Evolutionary conservation across 768 basidiomycete species (phyloP).

Genomic region (Tephrocybe sp.): DNA sequence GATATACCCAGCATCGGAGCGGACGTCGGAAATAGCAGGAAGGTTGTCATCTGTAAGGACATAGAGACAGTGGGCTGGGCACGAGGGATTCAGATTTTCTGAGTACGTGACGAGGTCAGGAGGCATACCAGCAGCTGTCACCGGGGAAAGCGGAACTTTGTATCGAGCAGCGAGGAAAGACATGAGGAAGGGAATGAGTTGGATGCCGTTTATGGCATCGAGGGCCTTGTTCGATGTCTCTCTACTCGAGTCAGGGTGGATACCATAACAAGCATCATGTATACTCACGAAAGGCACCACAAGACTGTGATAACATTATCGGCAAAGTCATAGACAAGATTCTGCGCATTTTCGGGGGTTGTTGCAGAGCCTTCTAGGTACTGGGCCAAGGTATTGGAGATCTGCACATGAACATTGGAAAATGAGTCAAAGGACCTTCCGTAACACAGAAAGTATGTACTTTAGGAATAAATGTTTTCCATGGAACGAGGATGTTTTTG

Average conservation of each 20-base stretch:
- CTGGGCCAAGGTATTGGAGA: slow-evolving; percentile 70
- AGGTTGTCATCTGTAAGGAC: slow-evolving; percentile 90
- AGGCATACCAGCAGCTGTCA: slow-evolving; percentile 74
- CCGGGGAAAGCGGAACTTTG: slow-evolving; percentile 67
- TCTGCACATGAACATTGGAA: slow-evolving; percentile 47
- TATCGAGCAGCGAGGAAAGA: slow-evolving; percentile 80
- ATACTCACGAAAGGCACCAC: slow-evolving; percentile 92
- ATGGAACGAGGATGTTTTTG: slow-evolving; percentile 82
- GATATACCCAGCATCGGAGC: slow-evolving; percentile 58
- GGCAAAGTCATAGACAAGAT: slow-evolving; percentile 81
- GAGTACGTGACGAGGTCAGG: neutral
- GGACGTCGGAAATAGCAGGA: slow-evolving; percentile 67
- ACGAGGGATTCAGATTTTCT: slow-evolving; percentile 1
- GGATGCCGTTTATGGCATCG: slow-evolving; percentile 79
- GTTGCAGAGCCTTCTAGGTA: slow-evolving; percentile 60
- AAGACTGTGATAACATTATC: slow-evolving; percentile 91
- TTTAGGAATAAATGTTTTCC: slow-evolving; percentile 78
- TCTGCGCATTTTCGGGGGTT: slow-evolving; percentile 69
- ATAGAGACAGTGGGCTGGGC: slow-evolving; percentile 85
- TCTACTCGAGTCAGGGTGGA: slow-evolving; percentile 41
- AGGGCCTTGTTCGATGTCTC: slow-evolving; percentile 94
- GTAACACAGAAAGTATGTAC: slow-evolving; percentile 32
- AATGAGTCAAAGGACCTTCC: slow-evolving; percentile 1
- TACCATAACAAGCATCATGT: neutral
- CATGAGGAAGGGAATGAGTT: slow-evolving; percentile 82